Base-by-base conservation (phyloP, 116 monocot genomes). In the Trichopus zeylanicus region DNA sequence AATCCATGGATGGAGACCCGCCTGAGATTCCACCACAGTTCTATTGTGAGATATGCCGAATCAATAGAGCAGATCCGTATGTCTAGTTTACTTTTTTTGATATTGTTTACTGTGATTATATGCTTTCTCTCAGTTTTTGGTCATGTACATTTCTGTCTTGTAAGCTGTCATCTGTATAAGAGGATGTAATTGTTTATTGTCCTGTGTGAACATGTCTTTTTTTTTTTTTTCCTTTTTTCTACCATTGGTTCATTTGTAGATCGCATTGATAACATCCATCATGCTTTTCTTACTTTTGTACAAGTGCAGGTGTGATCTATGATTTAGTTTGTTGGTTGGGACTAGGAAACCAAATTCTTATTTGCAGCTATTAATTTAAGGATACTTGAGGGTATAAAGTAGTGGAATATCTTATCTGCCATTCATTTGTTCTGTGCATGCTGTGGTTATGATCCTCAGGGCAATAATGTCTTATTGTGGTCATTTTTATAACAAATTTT, bases 11-110 rank as follows among this genome's bases (percentile, higher is more conserved):
- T 46, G 76, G 75, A 53, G 53, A 70, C 58, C 72, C 11, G 46
- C 75, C 79, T 59, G 75, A 75, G 28, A 29, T 69, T 42, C 82
- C 82, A 32, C 13, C 55, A 37, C 51, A 3, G 3, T 93, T 93
- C 65, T 93, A 80, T 75, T 93, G 93, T 74, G 93, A 93, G 75
- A 49, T 78, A 48, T 93, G 93, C 67, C 65, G 88, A 54, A 61
- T 93, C 51, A 85, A 67, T 46, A 81, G 65, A 48, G 93, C 93
- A 26, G 93, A 93, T 51, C 88, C 88, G 93, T 93, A 76, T 27
- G 87, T 82, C 8, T 56, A 15, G 13, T 42, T 3, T 42, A 42
- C n/a, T 6, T 56, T 21, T 15, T 10, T 22, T 6, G n/a, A 26
- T 55, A 2, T 65, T 31, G 60, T 23, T 26, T 35, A 37, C 34